Base-by-base conservation (phyloP, 306 rosid genomes). In the Urtica urens region DNA sequence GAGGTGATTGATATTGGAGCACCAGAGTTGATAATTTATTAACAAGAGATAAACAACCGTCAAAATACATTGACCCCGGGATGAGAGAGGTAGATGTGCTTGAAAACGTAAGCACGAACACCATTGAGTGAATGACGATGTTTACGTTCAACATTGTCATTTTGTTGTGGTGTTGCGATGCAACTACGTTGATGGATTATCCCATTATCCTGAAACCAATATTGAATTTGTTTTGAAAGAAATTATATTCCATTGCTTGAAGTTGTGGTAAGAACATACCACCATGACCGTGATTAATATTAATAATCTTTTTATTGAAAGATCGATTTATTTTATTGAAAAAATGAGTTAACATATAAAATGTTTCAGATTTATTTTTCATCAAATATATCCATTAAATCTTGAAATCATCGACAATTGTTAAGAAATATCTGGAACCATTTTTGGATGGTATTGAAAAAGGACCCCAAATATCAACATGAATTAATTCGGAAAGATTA, bases 341-440 rank as follows among this genome's bases (percentile, higher is more conserved):
- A 33, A 58, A 58, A 10, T 35, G 25, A 6, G 9, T 11, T 1
- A 47, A 23, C 17, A 38, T 4, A 4, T 18, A 7, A 3, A 24
- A 20, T 1, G 28, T 50, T 11, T 48, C n/a, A 38, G 29, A 38
- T n/a, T 59, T 59, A 8, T 37, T 12, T 4, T 19, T 19, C 29
- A 46, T 23, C 10, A 35, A 58, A 23, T 15, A 34, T 31, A 47
- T 19, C 56, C 46, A 4, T 37, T 57, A 17, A 5, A 43, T 0
- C 31, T 10, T 0, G 31, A 25, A 43, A 44, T 57, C 62, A 14
- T 57, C 45, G n/a, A 57, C 53, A 13, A 57, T 15, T 6, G 62
- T 57, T 13, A 57, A 37, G 33, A 57, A 57, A 0, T 10, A 57
- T 1, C 6, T 19, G 11, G 50, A 33, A 0, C 53, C 53, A 21